phyloP scores from a whole-genome alignment of 2,329 filamentous ascomycete species.

The Leptoxyphium fumago region DNA sequence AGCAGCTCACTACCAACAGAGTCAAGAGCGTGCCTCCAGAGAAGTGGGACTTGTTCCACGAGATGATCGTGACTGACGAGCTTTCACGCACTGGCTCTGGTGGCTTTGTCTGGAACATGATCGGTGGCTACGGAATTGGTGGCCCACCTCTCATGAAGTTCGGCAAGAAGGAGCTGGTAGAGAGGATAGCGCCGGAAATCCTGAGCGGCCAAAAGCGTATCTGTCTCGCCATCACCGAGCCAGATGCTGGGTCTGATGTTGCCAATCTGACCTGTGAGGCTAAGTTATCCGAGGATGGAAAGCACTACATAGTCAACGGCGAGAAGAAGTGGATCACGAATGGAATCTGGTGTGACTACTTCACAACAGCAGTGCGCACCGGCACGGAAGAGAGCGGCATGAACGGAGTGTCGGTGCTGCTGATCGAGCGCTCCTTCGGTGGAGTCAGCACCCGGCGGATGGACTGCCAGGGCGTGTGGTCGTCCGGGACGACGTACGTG shows the following conservation, averaged over 20 bases:
- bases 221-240: constrained; percentile 93
- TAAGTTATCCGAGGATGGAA: constrained; percentile 85
- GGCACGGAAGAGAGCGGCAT: constrained; percentile 58
- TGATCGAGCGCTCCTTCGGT: constrained; percentile 73
- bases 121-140: constrained; percentile 93
- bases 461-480: constrained; percentile 98
- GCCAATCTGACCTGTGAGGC: constrained; percentile 93
- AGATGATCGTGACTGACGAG: constrained; percentile 90
- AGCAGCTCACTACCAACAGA: constrained; percentile 53
- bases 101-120: constrained; percentile 91
- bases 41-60: constrained; percentile 97
- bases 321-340: constrained; percentile 99
- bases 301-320: constrained; percentile 98
- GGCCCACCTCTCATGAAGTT: constrained; percentile 86
- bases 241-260: constrained; percentile 83
- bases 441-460: constrained; percentile 88
- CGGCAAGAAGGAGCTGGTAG: constrained; percentile 67
- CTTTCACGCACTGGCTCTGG: constrained; percentile 77
- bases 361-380: constrained; percentile 90
- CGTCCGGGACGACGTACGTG: constrained; percentile 87
- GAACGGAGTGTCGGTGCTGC: constrained; percentile 79
- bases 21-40: constrained; percentile 69
- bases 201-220: constrained; percentile 90
- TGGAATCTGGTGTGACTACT: constrained; percentile 83
- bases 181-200: constrained; percentile 79